Percentiles rank a stretch among this genome's conserved stretches.
phyloP scores from a whole-genome alignment of 805 yeast species.

The Dipodascopsis tothii region DNA sequence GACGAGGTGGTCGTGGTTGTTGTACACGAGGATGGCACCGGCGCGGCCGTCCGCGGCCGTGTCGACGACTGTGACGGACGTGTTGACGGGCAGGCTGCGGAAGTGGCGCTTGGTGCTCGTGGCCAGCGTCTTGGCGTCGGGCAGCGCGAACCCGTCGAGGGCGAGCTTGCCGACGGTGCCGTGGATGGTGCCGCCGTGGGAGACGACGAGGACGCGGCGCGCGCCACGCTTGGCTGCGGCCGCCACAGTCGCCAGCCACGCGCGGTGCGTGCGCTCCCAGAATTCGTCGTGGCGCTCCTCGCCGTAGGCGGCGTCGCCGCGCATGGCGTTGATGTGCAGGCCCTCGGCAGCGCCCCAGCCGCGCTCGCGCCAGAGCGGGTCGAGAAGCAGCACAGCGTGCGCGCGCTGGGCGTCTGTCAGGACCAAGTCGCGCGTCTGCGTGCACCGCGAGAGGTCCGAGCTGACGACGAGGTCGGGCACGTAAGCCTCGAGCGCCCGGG shows the following conservation, averaged over 20 bases:
- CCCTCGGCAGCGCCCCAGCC: not conserved
- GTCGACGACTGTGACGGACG: not conserved
- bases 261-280: not conserved
- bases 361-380: no score
- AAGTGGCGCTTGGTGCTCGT: not conserved
- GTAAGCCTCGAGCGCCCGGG: not conserved
- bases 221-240: not conserved
- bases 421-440: not conserved
- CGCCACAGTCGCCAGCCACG: not conserved
- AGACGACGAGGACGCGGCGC: not conserved
- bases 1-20: not conserved
- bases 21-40: not conserved
- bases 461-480: not conserved
- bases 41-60: no score
- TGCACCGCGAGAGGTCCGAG: not conserved
- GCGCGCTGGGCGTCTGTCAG: no score
- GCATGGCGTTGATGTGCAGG: not conserved
- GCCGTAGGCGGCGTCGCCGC: not conserved
- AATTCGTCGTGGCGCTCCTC: not conserved
- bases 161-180: not conserved
- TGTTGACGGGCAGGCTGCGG: not conserved
- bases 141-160: no score
- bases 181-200: not conserved
- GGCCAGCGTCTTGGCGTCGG: no score
- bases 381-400: no score